These are phyloP conservation scores for Rhodotorula sphaerocarpa DNA, from an alignment of 768 basidiomycete genomes.

Conservation along the genomic window DNA sequence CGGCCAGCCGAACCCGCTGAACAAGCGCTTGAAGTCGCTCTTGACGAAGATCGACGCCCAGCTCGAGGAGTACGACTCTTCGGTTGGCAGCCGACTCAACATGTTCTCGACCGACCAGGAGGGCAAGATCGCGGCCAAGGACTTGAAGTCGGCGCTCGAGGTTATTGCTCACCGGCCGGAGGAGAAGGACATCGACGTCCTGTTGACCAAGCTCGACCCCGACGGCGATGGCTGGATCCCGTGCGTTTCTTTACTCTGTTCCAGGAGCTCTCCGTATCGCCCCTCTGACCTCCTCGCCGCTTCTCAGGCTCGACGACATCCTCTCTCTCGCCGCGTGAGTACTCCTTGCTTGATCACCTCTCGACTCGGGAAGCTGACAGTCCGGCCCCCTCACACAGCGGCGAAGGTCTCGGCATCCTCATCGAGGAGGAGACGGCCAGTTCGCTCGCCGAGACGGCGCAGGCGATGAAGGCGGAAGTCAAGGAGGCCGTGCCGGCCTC, in stretches of 20 bases:
- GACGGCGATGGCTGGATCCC: conserved; percentile 94
- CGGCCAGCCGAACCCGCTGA: conserved; percentile 70
- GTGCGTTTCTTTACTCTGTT: conserved; percentile 43
- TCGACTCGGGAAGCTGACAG: background rate
- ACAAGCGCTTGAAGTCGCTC: conserved; percentile 92
- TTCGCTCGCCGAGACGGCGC: conserved; percentile 12
- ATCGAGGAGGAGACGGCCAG: conserved; percentile 29
- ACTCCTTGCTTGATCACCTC: background rate
- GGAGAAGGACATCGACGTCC: conserved; percentile 73
- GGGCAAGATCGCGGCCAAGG: conserved; percentile 78
- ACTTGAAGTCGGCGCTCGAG: conserved; percentile 78
- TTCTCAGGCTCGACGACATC: conserved; percentile 66
- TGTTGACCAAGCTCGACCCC: conserved; percentile 87
- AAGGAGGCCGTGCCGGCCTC: background rate
- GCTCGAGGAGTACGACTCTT: conserved; percentile 80
- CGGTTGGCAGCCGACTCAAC: conserved; percentile 47
- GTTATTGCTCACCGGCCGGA: conserved; percentile 90
- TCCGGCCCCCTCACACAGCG: conserved; percentile 46
- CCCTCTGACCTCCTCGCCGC: conserved; percentile 75
- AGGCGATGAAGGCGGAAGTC: conserved; percentile 15
- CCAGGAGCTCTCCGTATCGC: conserved; percentile 53
- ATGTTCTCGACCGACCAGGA: conserved; percentile 44
- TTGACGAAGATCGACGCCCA: conserved; percentile 90
- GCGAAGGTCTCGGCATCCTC: conserved; percentile 49
- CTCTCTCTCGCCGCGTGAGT: conserved; percentile 60